phyloP scores from a whole-genome alignment of 192 early-diverging fungal genomes.

The Backusella morwellensis region DNA sequence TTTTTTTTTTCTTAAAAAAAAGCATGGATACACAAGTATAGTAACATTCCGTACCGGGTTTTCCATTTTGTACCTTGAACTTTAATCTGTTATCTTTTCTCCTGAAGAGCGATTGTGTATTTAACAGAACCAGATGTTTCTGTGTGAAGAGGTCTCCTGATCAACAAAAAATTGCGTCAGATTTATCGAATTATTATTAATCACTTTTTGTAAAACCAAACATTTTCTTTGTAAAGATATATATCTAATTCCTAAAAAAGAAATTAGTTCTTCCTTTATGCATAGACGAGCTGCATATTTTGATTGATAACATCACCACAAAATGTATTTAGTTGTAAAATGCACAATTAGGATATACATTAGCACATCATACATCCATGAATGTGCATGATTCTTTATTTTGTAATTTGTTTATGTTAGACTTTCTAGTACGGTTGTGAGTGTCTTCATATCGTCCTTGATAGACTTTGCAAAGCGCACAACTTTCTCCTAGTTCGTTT shows the following conservation, averaged over 20 bases:
- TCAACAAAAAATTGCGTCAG: neutral
- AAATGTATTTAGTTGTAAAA: neutral
- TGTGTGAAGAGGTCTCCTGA: neutral
- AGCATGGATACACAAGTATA: neutral
- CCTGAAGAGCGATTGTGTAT: neutral
- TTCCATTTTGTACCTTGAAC: neutral
- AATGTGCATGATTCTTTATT: neutral
- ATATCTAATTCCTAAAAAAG: neutral
- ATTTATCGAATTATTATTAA: neutral
- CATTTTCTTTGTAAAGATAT: neutral
- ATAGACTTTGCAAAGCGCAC: slow-evolving; percentile 77
- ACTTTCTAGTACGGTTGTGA: slow-evolving; percentile 71
- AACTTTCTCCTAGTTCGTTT: slow-evolving; percentile 67
- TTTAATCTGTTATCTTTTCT: neutral
- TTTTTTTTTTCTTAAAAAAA: too few species aligned
- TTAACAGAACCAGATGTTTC: neutral
- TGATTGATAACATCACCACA: too few species aligned
- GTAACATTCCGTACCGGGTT: neutral
- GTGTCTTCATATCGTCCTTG: slow-evolving; percentile 71
- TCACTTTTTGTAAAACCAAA: too few species aligned
- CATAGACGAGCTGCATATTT: too few species aligned
- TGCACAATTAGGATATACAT: neutral
- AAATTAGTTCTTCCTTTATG: neutral
- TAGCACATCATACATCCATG: neutral
- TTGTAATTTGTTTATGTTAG: slow-evolving; percentile 9